A percentile compares a stretch with the other conserved stretches of the same genome.
phyloP scores from a whole-genome alignment of 371 early-diverging fungal species.

The Mucor lusitanicus region DNA sequence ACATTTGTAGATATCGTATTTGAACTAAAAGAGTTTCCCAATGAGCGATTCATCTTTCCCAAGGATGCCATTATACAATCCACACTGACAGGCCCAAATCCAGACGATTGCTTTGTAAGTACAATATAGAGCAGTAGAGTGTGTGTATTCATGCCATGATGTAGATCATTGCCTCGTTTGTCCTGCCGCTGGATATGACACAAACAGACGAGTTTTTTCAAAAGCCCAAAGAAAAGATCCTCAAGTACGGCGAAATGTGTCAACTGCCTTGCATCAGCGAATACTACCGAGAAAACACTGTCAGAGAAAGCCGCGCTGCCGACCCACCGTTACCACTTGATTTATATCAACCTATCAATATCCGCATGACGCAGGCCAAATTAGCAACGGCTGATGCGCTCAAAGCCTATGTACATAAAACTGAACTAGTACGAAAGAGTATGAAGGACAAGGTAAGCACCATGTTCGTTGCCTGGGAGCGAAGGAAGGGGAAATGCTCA shows the following conservation, averaged over 20 bases:
- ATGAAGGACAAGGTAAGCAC: slow-evolving; percentile 30
- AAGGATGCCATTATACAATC: slow-evolving; percentile 32
- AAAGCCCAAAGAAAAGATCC: slow-evolving; percentile 31
- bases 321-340: background rate
- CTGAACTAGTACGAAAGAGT: slow-evolving; percentile 21
- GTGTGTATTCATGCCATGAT: background rate
- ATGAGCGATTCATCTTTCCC: slow-evolving; percentile 49
- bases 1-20: slow-evolving; percentile 42
- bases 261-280: background rate
- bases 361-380: slow-evolving; percentile 22
- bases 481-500: too few species aligned
- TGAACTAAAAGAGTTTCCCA: slow-evolving; percentile 43
- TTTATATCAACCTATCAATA: slow-evolving; percentile 32
- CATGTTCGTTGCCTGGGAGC: background rate
- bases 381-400: slow-evolving; percentile 21
- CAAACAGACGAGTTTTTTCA: slow-evolving; percentile 23
- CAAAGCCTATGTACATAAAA: slow-evolving; percentile 6
- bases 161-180: slow-evolving; percentile 25
- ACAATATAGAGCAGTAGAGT: too few species aligned
- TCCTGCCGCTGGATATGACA: slow-evolving; percentile 26
- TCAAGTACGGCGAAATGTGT: slow-evolving; percentile 17
- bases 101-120: background rate
- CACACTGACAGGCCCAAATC: slow-evolving; percentile 1
- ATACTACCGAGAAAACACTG: background rate
- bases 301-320: background rate